These are phyloP conservation scores for Termitomyces sp. DNA, from an alignment of 768 basidiomycete genomes.

Conservation along the genomic window DNA sequence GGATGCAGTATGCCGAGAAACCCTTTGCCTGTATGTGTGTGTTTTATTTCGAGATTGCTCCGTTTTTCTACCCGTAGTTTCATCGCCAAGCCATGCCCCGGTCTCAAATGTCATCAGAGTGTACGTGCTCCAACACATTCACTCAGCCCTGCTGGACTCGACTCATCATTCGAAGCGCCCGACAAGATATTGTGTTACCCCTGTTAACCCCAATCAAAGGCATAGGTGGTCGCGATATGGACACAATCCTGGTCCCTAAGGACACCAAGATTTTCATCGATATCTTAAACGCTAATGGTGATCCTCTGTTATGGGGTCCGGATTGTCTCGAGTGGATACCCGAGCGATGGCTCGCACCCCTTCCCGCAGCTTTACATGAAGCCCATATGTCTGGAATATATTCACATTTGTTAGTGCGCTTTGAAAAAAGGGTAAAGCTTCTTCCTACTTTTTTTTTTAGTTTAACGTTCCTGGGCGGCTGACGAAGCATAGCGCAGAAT, in stretches of 20 bases:
- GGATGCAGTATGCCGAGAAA: not conserved
- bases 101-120: not conserved
- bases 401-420: constrained; percentile 20
- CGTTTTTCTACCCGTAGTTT: not conserved
- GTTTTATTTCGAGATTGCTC: not conserved
- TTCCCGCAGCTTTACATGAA: constrained; percentile 25
- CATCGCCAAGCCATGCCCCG: not conserved
- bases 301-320: not conserved
- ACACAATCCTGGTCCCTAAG: constrained; percentile 18
- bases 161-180: too few relatives aligned
- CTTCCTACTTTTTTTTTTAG: too few relatives aligned
- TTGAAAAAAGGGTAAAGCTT: too few relatives aligned
- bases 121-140: not conserved
- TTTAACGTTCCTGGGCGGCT: too few relatives aligned
- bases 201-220: too few relatives aligned
- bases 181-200: too few relatives aligned
- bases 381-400: constrained; percentile 27
- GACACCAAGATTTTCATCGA: constrained; percentile 7
- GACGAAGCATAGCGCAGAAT: too few relatives aligned
- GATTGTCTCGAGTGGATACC: not conserved
- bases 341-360: constrained; percentile 25
- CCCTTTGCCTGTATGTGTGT: not conserved
- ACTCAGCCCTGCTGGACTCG: not conserved
- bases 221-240: constrained; percentile 9
- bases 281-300: not conserved